Conservation (phyloP, 768 basidiomycete genomes). For the Exsudoporus frostii region DNA sequence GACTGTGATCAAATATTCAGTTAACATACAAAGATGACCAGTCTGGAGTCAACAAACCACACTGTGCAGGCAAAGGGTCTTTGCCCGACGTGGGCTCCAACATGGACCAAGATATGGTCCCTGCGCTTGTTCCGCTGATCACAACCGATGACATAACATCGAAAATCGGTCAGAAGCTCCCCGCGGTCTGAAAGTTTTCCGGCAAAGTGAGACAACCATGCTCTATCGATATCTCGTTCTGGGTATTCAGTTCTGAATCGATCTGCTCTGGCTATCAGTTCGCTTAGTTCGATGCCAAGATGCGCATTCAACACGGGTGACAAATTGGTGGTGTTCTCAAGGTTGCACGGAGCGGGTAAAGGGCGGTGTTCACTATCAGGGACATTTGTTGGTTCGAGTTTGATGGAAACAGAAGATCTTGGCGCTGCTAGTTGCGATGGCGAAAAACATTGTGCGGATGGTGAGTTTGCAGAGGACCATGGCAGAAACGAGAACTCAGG, state of each 20-base stretch:
- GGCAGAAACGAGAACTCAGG: constrained; percentile 6
- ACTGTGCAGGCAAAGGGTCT: constrained; percentile 60
- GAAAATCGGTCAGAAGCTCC: constrained; percentile 54
- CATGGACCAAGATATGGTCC: constrained; percentile 73
- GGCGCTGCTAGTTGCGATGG: neutral
- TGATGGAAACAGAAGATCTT: neutral
- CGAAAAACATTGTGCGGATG: neutral
- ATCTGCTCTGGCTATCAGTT: constrained; percentile 53
- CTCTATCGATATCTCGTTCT: constrained; percentile 57
- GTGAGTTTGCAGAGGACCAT: constrained; percentile 4
- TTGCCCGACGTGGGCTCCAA: constrained; percentile 70
- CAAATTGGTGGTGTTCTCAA: constrained; percentile 1
- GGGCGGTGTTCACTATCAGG: neutral
- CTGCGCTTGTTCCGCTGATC: constrained; percentile 65
- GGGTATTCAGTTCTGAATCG: constrained; percentile 53
- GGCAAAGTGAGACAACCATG: constrained; percentile 65
- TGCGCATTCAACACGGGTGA: constrained; percentile 66
- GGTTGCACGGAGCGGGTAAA: neutral
- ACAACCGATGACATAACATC: constrained; percentile 69
- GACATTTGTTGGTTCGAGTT: neutral
- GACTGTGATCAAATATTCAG: constrained; percentile 36
- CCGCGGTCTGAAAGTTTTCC: constrained; percentile 61
- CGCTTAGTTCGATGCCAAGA: constrained; percentile 51
- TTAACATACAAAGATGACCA: neutral
- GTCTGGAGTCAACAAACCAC: constrained; percentile 46